Conservation (phyloP, 257 asterid genomes). For the Cinchona pubescens region DNA sequence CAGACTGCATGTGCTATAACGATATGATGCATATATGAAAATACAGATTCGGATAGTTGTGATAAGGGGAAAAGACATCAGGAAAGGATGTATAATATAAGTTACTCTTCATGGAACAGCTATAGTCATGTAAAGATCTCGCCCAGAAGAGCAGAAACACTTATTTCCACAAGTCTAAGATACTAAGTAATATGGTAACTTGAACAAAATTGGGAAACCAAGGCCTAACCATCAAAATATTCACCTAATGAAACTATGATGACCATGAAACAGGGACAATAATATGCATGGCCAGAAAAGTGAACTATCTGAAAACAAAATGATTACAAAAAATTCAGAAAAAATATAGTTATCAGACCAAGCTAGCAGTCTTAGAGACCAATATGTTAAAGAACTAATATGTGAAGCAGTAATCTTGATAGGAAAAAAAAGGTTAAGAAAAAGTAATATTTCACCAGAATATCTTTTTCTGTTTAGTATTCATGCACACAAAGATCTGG, state of each 20-base stretch:
- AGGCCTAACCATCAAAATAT: neutral
- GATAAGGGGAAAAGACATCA: neutral
- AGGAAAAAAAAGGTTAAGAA: neutral
- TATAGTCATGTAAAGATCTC: neutral
- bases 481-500: conserved; percentile 74
- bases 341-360: neutral
- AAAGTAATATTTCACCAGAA: conserved; percentile 53
- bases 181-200: neutral
- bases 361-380: neutral
- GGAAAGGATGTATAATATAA: neutral
- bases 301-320: neutral
- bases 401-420: neutral
- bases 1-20: neutral
- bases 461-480: conserved; percentile 60
- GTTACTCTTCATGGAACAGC: neutral
- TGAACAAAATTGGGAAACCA: neutral
- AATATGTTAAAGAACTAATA: neutral
- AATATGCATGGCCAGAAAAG: neutral
- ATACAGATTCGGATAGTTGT: too few relatives aligned
- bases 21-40: neutral
- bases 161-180: too few relatives aligned
- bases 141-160: neutral
- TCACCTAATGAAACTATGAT: neutral
- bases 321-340: neutral
- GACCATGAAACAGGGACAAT: neutral